Conservation (phyloP, 352 stramenopile species). For the Pelagophyceae sp. region DNA sequence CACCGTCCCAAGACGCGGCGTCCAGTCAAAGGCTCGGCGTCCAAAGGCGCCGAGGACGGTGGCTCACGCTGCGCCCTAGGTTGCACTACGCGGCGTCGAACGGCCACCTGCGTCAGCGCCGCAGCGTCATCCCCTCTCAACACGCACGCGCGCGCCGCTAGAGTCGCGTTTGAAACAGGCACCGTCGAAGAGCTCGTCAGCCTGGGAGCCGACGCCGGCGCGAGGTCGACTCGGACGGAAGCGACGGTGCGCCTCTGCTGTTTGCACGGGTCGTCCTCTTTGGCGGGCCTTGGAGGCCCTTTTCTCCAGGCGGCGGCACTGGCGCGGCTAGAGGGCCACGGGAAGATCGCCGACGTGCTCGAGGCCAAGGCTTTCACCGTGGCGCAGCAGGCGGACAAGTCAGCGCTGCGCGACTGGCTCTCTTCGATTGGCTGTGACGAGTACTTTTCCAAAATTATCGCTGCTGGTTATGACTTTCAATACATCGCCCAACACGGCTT, state of each 20-base stretch:
- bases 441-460: not conserved
- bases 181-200: not conserved
- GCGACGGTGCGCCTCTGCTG: too few species aligned
- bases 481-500: not conserved
- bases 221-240: not conserved
- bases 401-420: not conserved
- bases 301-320: not conserved
- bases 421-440: not conserved
- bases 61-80: too few species aligned
- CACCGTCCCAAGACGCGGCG: slow-evolving; percentile 20
- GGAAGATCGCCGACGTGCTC: not conserved
- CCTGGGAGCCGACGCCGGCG: not conserved
- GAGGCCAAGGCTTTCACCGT: not conserved
- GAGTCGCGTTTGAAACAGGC: too few species aligned
- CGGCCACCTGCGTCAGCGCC: slow-evolving; percentile 4
- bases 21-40: too few species aligned
- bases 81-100: slow-evolving; percentile 18
- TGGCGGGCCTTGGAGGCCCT: too few species aligned
- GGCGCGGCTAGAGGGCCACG: not conserved
- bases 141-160: too few species aligned
- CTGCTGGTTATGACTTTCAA: not conserved
- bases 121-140: too few species aligned
- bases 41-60: too few species aligned
- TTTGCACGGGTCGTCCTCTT: not conserved
- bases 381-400: not conserved